Evolutionary conservation across 257 asterid genomes (phyloP), one percentile per base, ranked within the genome.

Genomic region (Nicotiana noctiflora): DNA sequence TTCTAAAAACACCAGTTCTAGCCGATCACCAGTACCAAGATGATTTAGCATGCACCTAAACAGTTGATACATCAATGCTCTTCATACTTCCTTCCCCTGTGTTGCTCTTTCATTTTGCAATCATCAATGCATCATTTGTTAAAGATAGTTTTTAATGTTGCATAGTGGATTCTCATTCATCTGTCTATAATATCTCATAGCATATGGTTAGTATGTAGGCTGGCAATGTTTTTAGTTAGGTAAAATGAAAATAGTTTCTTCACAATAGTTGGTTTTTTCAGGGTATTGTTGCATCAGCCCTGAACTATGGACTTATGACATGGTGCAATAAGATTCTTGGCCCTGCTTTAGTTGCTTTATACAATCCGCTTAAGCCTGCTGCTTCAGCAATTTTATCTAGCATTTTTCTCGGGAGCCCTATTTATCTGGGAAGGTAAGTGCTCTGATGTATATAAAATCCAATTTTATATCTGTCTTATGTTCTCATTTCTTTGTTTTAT

Each of bases 321-420:
- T 94, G 98, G 98, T 91, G 92, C 63, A 96, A 94, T 86, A 96
- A 94, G 87, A 85, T 89, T 61, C 86, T 96, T 12, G 98, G 99
- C 76, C 99, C 99, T 34, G 84, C 99, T 59, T 82, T 94, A 86
- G 99, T 96, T 84, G 93, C 99, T 80, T 84, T 96, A 51, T 96
- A 96, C 81, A 91, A 83, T 83, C 99, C 98, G 1, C 94, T 96
- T 70, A 98, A 96, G 86, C 99, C 99, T 65, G 97, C 91, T 81
- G 92, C 91, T 21, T 90, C 99, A 31, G 93, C 97, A 5, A 89
- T 96, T 84, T 84, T 96, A 78, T 92, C 99, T 23, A 88, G 92
- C 81, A 77, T 96, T 80, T 94, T 96, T 88, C 95, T 96, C 1
- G 98, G 97, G 70, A 96, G 98, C 90, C 92, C 97, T n/a, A 89